Evolutionary conservation across 768 basidiomycete genomes (phyloP).

Genomic region (Exidia glandulosa): DNA sequence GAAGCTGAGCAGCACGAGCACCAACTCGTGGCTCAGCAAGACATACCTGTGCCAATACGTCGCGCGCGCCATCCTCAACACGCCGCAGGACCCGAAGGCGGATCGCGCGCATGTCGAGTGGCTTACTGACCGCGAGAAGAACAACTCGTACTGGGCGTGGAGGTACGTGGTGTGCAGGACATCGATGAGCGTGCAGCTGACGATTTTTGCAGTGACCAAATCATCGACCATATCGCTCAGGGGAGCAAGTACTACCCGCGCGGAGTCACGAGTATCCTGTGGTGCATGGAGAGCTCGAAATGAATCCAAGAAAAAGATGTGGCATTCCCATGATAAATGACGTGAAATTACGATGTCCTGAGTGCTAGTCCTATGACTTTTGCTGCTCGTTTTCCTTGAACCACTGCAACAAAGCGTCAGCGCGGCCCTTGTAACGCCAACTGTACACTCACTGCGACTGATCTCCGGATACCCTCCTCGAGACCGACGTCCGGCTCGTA

Average conservation of each 20-base stretch:
- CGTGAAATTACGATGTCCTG: background rate
- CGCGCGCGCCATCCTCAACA: background rate
- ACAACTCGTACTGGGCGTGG: slow-evolving; percentile 1
- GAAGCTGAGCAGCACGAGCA: background rate
- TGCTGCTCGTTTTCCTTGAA: too few relatives aligned
- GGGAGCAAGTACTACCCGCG: background rate
- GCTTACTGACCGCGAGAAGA: background rate
- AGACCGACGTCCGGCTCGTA: slow-evolving; percentile 88
- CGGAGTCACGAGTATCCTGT: background rate
- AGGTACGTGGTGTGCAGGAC: background rate
- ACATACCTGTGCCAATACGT: background rate
- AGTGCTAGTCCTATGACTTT: too few relatives aligned
- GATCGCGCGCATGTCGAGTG: background rate
- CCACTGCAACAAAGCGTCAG: too few relatives aligned
- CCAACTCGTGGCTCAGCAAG: background rate
- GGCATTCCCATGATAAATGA: too few relatives aligned
- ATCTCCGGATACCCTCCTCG: slow-evolving; percentile 74
- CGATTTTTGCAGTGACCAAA: background rate
- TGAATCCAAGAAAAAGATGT: too few relatives aligned
- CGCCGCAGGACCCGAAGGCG: background rate
- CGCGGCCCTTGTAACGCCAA: too few relatives aligned
- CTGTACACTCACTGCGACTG: slow-evolving; percentile 54
- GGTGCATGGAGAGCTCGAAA: background rate
- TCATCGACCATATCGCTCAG: background rate
- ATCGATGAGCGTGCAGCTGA: background rate